Evolutionary conservation across 805 yeast genomes (phyloP).

Genomic region (Yarrowia sp.): DNA sequence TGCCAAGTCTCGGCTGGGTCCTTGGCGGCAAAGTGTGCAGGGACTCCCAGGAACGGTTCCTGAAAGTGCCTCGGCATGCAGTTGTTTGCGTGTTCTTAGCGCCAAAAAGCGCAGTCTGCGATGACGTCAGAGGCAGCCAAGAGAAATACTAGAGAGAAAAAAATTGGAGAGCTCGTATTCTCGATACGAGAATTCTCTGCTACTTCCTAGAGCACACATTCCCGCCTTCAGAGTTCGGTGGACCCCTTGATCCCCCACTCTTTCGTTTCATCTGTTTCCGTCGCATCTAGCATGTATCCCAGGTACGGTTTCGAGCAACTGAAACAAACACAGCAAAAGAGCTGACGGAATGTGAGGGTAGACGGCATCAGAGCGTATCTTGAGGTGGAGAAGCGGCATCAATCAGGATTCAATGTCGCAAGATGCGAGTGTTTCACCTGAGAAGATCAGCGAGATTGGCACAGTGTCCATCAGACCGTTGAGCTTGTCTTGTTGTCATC

Average conservation of each 20-base stretch:
- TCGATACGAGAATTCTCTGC: no score
- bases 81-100: not conserved
- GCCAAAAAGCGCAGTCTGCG: not conserved
- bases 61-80: conserved; percentile 6
- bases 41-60: conserved; percentile 10
- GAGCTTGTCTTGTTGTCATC: no score
- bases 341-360: not conserved
- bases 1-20: not conserved
- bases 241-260: conserved; percentile 2
- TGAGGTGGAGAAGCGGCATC: not conserved
- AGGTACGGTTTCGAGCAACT: conserved; percentile 2
- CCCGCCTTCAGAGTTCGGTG: not conserved
- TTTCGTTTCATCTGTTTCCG: not conserved
- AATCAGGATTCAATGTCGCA: no score
- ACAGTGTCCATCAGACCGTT: no score
- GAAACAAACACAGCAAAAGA: not conserved
- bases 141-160: no score
- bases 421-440: not conserved
- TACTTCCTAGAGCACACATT: no score
- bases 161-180: no score
- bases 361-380: not conserved
- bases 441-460: not conserved
- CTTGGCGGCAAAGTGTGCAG: conserved; percentile 5
- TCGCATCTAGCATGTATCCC: not conserved
- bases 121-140: not conserved